Conservation (phyloP, 306 rosid species). For the Quercus bicolor region DNA sequence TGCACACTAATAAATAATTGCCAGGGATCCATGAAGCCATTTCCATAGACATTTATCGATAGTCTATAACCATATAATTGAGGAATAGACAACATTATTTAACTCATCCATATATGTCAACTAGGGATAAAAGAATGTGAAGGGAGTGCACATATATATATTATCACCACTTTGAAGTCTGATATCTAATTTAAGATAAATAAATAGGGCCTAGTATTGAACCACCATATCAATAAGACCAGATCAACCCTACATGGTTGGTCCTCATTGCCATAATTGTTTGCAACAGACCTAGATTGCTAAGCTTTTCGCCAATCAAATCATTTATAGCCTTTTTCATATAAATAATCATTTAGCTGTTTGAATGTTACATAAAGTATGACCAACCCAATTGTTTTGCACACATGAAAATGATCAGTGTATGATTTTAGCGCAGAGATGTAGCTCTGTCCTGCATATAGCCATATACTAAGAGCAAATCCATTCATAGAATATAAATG, state of each 20-base stretch:
- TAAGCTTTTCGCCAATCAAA: neutral
- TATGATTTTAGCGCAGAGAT: neutral
- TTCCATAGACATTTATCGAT: neutral
- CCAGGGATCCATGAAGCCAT: neutral
- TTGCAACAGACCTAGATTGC: neutral
- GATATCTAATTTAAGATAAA: neutral
- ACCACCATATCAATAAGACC: slow-evolving; percentile 3
- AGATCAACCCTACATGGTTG: too few relatives aligned
- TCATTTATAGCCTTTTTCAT: neutral
- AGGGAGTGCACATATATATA: neutral
- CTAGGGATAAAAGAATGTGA: neutral
- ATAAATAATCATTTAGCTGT: neutral
- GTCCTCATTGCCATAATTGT: neutral
- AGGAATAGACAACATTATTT: neutral
- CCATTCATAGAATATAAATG: neutral
- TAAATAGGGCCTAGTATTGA: neutral
- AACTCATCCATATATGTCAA: slow-evolving; percentile 8
- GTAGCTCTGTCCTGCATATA: neutral
- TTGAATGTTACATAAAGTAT: neutral
- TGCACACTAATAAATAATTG: neutral
- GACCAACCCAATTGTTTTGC: neutral
- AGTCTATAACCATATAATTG: neutral
- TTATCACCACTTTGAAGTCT: neutral
- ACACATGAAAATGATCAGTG: neutral
- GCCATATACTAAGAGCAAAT: neutral